phyloP scores from a whole-genome alignment of 805 yeast genomes.

The Wickerhamomyces alni region DNA sequence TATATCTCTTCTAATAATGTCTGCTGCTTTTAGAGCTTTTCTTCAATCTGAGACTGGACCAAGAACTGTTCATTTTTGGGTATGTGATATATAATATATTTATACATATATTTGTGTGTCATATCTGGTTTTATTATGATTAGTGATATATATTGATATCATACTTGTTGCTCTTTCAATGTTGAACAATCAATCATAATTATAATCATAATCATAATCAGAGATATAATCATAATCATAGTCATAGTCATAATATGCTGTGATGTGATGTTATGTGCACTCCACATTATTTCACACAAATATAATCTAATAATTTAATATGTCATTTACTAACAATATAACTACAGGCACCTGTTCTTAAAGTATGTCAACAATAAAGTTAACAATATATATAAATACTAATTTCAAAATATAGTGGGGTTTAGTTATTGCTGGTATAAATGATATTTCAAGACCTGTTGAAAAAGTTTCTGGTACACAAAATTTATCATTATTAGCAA shows the following conservation, averaged over 20 bases:
- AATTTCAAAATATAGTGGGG: constrained; percentile 46
- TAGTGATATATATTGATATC: no score
- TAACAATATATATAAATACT: neutral
- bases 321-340: neutral
- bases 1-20: constrained; percentile 26
- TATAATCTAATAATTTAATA: no score
- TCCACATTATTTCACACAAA: no score
- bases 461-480: constrained; percentile 88
- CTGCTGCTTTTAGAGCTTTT: constrained; percentile 62
- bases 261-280: no score
- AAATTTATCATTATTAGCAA: constrained; percentile 64
- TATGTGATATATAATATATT: constrained; percentile 30
- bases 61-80: constrained; percentile 97
- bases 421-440: constrained; percentile 85
- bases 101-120: no score
- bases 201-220: no score
- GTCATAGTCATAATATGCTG: no score
- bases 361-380: constrained; percentile 24
- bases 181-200: no score
- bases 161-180: no score
- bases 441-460: constrained; percentile 84
- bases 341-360: constrained; percentile 48
- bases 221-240: no score
- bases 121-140: no score
- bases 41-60: constrained; percentile 92